Evolutionary conservation across 2,329 filamentous ascomycete species (phyloP), one percentile per base, ranked within the genome.

Genomic region (Paracoccidioides brasiliensis): DNA sequence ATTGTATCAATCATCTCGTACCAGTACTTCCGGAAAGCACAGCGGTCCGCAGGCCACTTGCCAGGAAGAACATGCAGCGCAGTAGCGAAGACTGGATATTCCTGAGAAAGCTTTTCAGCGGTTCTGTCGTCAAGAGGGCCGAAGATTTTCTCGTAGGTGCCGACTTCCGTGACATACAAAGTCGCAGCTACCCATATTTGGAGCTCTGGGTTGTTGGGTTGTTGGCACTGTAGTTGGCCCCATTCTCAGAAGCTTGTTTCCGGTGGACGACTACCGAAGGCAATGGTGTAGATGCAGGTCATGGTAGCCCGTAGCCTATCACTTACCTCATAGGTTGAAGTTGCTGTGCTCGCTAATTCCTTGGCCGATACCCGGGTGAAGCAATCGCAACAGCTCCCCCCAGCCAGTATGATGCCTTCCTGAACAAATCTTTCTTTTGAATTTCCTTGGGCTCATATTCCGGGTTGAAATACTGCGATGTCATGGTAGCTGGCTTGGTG

Each of bases 141-240:
- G 49, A 69, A 70, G 15, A 71, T 58, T 50, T 66, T 61, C 57
- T 72, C 64, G 56, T 72, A 71, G 12, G 72, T 57, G 40, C 68
- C 64, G 42, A 69, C 61, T 5, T 64, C 62, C 1, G 68, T 64
- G 5, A 68, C 70, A 53, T 73, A 73, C 5, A 73, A 62, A 2
- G 71, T 72, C 1, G 70, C 67, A 0, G 71, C 70, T 10, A 72
- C 70, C 72, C 70, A 73, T 48, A 69, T 64, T 57, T 73, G 71
- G 8, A 72, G 65, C 35, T 63, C 58, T 4, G 68, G 64, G n/a
- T n/a, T n/a, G n/a, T n/a, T n/a, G n/a, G n/a, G 55, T 73, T 69
- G 52, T 72, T 64, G 50, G 71, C 70, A 37, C 63, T 61, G 58
- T 72, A 72, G 14, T 58, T 57, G 4, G 60, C 55, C 1, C 69